Base-by-base conservation (phyloP, 495 filamentous ascomycete species). In the Cercophora scortea region DNA sequence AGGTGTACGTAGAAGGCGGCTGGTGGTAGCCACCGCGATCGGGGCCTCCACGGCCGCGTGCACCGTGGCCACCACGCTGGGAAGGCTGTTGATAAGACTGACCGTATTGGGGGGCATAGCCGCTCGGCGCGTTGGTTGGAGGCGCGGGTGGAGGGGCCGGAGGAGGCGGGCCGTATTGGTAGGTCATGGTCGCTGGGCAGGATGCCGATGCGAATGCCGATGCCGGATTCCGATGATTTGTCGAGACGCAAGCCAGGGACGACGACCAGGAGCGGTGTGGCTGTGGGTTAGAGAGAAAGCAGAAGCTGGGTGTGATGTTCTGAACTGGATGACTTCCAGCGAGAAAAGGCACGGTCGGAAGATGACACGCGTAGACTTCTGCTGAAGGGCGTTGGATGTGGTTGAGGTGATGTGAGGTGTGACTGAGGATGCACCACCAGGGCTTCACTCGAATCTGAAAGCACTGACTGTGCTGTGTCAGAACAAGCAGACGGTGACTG, bases 131-230 rank as follows among this genome's bases (percentile, higher is more conserved):
- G 25, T 57, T 60, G 43, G 49, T 60, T 11, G 69, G 59, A 19
- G 69, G 65, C 2, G 69, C 67, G 5, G 69, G 65, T 32, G 73
- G 69, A 39, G 78, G 79, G 39, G 79, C 67, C 45, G 78, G 76
- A 7, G 76, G 76, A 52, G 78, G 78, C 33, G 78, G 77, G n/a
- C 72, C 73, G 64, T 76, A 77, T 17, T 69, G 70, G 62, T 79
- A 81, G 49, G 73, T 68, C 67, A 73, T 72, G 53, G 50, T 33
- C 3, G 15, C 32, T 25, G 36, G 25, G 38, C 11, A 40, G 38
- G 38, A 9, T 10, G 18, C 25, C 25, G 25, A 25, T 25, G 25
- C 25, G 25, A 5, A 25, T 25, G 25, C 25, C 25, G 25, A 25
- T 25, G 25, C 25, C 25, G 25, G 25, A 25, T 25, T 25, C 25